Conservation (phyloP, 768 basidiomycete genomes). For the Rhizopogon roseolus region DNA sequence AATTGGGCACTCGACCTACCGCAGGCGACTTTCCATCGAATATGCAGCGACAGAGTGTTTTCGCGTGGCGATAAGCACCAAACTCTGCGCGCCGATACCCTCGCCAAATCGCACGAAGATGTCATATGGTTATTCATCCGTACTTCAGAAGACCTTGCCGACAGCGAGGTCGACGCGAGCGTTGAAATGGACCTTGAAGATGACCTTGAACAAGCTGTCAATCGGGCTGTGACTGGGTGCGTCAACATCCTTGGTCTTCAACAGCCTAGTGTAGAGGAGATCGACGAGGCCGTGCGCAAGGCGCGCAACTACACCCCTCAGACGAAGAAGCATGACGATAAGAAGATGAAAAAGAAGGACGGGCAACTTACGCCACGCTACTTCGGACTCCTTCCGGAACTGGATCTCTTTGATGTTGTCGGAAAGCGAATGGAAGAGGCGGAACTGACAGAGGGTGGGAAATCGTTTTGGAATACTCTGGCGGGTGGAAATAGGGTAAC, state of each 20-base stretch:
- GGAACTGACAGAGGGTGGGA: slow-evolving; percentile 24
- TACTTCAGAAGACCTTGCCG: slow-evolving; percentile 52
- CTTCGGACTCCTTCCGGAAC: slow-evolving; percentile 72
- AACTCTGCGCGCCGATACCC: slow-evolving; percentile 57
- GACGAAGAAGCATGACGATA: slow-evolving; percentile 27
- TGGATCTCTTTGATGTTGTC: slow-evolving; percentile 53
- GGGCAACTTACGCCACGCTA: slow-evolving; percentile 48
- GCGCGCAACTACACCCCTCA: slow-evolving; percentile 38
- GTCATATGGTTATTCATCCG: slow-evolving; percentile 81
- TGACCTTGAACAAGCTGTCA: slow-evolving; percentile 47
- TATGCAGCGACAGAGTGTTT: slow-evolving; percentile 74
- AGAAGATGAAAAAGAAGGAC: slow-evolving; percentile 26
- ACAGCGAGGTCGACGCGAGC: slow-evolving; percentile 58
- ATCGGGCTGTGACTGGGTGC: slow-evolving; percentile 54
- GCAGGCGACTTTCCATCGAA: slow-evolving; percentile 58
- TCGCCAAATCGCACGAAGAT: slow-evolving; percentile 60
- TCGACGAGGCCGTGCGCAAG: slow-evolving; percentile 40
- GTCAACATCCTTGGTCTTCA: slow-evolving; percentile 49
- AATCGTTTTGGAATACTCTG: slow-evolving; percentile 46
- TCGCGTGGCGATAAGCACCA: slow-evolving; percentile 84
- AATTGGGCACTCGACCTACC: slow-evolving; percentile 66
- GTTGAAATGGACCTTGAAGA: slow-evolving; percentile 66
- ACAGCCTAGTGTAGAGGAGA: slow-evolving; percentile 47
- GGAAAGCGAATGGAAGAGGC: slow-evolving; percentile 32
- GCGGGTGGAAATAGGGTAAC: slow-evolving; percentile 43